Percentiles rank a stretch among this genome's conserved stretches.
Evolutionary conservation across 805 yeast genomes (phyloP).

Genomic region (Naumovozyma baii): DNA sequence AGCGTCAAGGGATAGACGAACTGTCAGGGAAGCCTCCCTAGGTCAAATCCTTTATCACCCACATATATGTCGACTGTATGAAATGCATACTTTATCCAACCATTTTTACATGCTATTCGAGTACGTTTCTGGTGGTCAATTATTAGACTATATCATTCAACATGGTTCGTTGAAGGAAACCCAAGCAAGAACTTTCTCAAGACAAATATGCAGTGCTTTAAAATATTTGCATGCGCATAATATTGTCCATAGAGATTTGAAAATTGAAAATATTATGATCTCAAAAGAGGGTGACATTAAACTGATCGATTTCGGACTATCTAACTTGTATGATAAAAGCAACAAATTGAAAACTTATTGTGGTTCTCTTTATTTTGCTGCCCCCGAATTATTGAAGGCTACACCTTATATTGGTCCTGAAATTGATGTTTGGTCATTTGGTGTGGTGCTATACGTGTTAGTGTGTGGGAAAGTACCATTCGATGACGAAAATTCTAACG

Average conservation of each 20-base stretch:
- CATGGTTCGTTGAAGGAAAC: constrained; percentile 90
- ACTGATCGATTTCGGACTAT: constrained; percentile 90
- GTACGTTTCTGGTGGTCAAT: constrained; percentile 93
- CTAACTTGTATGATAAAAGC: constrained; percentile 69
- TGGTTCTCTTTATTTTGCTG: constrained; percentile 96
- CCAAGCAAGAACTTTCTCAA: constrained; percentile 85
- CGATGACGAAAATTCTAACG: constrained; percentile 87
- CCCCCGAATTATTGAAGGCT: constrained; percentile 90
- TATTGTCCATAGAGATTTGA: constrained; percentile 92
- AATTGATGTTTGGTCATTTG: constrained; percentile 97
- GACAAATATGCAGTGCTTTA: constrained; percentile 86
- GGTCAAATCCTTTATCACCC: constrained; percentile 86
- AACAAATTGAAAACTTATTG: constrained; percentile 81
- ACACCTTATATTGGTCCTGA: constrained; percentile 93
- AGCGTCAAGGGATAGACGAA: constrained; percentile 82
- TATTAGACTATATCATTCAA: constrained; percentile 91
- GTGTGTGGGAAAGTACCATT: constrained; percentile 98
- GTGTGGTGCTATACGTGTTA: constrained; percentile 86
- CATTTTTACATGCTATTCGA: constrained; percentile 96
- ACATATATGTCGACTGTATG: constrained; percentile 80
- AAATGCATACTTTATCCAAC: constrained; percentile 88
- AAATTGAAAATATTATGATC: constrained; percentile 92
- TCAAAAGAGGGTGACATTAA: constrained; percentile 87
- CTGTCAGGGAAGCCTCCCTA: constrained; percentile 88
- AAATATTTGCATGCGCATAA: constrained; percentile 90